phyloP scores from a whole-genome alignment of 805 yeast species.

The Kazachstania kunashirensis region DNA sequence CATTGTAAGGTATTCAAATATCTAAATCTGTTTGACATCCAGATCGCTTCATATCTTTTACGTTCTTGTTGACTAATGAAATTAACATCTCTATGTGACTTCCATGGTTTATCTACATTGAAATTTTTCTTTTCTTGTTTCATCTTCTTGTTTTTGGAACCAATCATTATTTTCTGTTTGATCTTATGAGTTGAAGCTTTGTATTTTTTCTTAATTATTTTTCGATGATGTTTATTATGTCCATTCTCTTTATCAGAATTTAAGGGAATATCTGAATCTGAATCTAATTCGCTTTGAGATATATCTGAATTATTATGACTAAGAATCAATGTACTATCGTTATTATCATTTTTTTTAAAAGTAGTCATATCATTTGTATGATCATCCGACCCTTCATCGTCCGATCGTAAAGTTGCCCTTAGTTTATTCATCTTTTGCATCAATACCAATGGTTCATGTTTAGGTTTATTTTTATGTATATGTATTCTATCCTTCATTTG shows the following conservation, averaged over 20 bases:
- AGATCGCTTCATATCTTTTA: slow-evolving; percentile 85
- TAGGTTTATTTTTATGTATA: too few relatives aligned
- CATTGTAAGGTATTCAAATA: slow-evolving; percentile 37
- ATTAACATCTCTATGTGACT: slow-evolving; percentile 57
- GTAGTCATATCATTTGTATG: neutral
- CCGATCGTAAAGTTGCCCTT: too few relatives aligned
- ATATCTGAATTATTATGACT: too few relatives aligned
- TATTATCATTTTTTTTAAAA: neutral
- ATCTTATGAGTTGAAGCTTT: neutral
- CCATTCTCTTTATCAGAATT: too few relatives aligned
- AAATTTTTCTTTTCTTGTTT: slow-evolving; percentile 31
- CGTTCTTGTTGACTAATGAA: slow-evolving; percentile 54
- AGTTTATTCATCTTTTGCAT: too few relatives aligned
- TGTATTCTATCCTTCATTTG: too few relatives aligned
- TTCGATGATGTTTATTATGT: too few relatives aligned
- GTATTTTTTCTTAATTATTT: neutral
- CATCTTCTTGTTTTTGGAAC: neutral
- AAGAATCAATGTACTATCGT: neutral
- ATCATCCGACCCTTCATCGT: too few relatives aligned
- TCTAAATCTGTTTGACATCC: slow-evolving; percentile 79
- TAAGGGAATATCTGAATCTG: too few relatives aligned
- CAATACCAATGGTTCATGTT: too few relatives aligned
- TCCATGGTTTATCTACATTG: slow-evolving; percentile 92
- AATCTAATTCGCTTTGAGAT: too few relatives aligned
- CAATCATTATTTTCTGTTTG: neutral